These are phyloP conservation scores for Mycena vulgaris DNA, from an alignment of 768 basidiomycete genomes.

Conservation along the genomic window DNA sequence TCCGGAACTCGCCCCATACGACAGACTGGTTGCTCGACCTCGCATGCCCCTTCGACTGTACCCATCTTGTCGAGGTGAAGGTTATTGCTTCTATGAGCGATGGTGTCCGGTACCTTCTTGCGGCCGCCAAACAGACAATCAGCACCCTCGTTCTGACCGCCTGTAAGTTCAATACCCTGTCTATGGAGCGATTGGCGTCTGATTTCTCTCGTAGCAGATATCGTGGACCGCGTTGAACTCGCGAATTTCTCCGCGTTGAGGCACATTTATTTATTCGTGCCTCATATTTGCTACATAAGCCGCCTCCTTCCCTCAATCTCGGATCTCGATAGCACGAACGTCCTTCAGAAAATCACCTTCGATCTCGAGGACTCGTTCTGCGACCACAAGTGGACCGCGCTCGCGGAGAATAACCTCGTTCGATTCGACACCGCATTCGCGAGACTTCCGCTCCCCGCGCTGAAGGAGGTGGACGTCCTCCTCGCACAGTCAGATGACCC, in stretches of 20 bases:
- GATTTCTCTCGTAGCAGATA: neutral
- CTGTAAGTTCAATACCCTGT: neutral
- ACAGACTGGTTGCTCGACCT: neutral
- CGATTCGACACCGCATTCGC: neutral
- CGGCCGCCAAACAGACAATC: neutral
- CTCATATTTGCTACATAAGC: neutral
- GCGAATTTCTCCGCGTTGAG: neutral
- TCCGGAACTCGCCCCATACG: neutral
- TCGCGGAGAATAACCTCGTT: neutral
- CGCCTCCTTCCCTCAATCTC: neutral
- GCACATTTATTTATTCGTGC: neutral
- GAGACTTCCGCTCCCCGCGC: neutral
- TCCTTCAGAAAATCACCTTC: slow-evolving; percentile 8
- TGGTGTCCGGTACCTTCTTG: neutral
- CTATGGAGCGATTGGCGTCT: neutral
- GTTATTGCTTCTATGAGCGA: neutral
- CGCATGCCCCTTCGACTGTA: neutral
- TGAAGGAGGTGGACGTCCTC: neutral
- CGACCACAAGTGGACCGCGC: neutral
- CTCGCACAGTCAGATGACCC: neutral
- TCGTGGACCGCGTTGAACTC: neutral
- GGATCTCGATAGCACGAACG: neutral
- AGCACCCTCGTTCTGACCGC: neutral
- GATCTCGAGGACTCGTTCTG: neutral
- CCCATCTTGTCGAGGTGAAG: neutral